Evolutionary conservation across 495 filamentous ascomycete genomes (phyloP).

Genomic region (Neohortaea acidophila): DNA sequence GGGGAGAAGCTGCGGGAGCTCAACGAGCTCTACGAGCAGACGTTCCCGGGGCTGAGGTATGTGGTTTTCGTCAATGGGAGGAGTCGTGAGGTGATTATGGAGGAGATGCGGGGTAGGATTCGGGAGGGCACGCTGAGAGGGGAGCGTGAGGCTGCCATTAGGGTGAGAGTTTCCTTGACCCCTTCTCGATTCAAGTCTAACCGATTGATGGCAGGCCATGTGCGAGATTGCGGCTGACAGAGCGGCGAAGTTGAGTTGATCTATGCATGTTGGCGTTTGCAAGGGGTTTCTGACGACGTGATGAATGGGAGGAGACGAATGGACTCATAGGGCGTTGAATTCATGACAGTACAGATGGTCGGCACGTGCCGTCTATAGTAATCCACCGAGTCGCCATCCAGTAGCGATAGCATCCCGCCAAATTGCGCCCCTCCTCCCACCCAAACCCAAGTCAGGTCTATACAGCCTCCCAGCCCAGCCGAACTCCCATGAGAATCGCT

Average conservation of each 20-base stretch:
- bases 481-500: no score
- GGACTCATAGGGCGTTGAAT: no score
- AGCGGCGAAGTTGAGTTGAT: constrained; percentile 32
- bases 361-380: no score
- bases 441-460: no score
- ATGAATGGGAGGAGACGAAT: no score
- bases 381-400: no score
- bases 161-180: constrained; percentile 35
- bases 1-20: constrained; percentile 44
- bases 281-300: no score
- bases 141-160: constrained; percentile 62
- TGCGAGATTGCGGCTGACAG: constrained; percentile 56
- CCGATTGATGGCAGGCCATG: constrained; percentile 39
- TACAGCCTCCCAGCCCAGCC: no score
- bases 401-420: no score
- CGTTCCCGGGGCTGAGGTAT: constrained; percentile 70
- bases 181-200: not conserved
- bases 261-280: no score
- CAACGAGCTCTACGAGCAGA: constrained; percentile 69
- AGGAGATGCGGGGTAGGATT: constrained; percentile 70
- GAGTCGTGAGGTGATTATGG: constrained; percentile 56
- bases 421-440: no score
- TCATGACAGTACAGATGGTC: no score
- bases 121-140: constrained; percentile 44
- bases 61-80: constrained; percentile 90